Base-by-base conservation (phyloP, 371 early-diverging fungal genomes). In the Mortierella polycephala region DNA sequence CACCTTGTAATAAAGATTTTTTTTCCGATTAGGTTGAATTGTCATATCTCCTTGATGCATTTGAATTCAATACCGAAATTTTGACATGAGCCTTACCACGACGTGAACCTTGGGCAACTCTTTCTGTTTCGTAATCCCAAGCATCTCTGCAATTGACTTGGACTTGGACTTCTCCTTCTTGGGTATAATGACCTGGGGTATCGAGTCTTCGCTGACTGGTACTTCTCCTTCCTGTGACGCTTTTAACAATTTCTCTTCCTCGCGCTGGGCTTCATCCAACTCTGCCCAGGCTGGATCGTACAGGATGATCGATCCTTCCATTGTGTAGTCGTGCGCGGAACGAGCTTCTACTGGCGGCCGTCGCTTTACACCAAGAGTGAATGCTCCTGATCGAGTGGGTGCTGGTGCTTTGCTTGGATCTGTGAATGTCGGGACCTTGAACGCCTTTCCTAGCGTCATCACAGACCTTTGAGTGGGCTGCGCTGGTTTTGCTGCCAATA, bases 301-400 rank as follows among this genome's bases (percentile, higher is more conserved):
- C 9, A 98, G 81, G 4, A 98, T 88, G 37, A 98, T 86, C 0
- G 98, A 96, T 20, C 89, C 95, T 54, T 92, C 92, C 11, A 90
- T 91, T 12, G 92, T 91, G 16, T 95, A 95, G 61, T 96, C 96
- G 65, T 96, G 93, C 16, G 95, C 85, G 4, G 95, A 91, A 30
- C 93, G 88, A 21, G 75, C 83, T 30, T 83, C 75, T 7, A 85
- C 67, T 0, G 70, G 80, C 18, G 83, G 60, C 21, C 86, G 83
- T 39, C 91, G 81, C 12, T 92, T 87, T 57, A 92, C 81, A 23
- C 95, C 95, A 16, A 95, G 83, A 9, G 87, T 84, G 20, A 85
- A 72, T 9, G 71, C 67, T 12, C 61, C 66, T 40, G 59, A 41
- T 39, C 69, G 52, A 7, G 69, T 8, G 4, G 57, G 69, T 16